phyloP scores from a whole-genome alignment of 192 early-diverging fungal genomes.

The Gaertneriomyces sp. region DNA sequence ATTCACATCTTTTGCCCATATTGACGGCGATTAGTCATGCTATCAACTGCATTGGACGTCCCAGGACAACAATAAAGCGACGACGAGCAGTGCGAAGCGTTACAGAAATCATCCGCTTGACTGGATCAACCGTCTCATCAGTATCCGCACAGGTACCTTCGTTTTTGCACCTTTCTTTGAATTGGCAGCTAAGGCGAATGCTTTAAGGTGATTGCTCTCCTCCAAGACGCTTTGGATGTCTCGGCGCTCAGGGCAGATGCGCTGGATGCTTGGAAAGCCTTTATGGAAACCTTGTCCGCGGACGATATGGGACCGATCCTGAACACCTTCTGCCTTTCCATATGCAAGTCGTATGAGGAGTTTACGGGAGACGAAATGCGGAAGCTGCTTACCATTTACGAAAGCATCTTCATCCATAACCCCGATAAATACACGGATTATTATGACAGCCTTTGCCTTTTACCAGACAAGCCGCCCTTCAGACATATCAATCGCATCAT shows the following conservation, averaged over 20 bases:
- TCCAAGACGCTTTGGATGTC: constrained; percentile 41
- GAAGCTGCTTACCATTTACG: constrained; percentile 30
- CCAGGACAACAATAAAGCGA: constrained; percentile 5
- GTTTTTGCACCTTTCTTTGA: background rate
- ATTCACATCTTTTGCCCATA: constrained; percentile 34
- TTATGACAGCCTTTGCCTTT: constrained; percentile 21
- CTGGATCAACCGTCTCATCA: constrained; percentile 25
- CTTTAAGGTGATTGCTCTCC: constrained; percentile 36
- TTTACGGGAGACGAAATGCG: constrained; percentile 16
- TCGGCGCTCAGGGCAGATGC: constrained; percentile 16
- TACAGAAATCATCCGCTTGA: constrained; percentile 31
- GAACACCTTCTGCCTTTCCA: constrained; percentile 27
- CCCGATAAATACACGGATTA: constrained; percentile 4
- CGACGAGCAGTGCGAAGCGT: constrained; percentile 29
- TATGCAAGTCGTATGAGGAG: constrained; percentile 21
- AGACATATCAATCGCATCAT: constrained; percentile 18
- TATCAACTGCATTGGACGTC: constrained; percentile 19
- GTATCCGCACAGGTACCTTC: constrained; percentile 34
- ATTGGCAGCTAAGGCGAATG: constrained; percentile 1
- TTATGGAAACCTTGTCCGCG: constrained; percentile 29
- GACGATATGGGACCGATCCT: constrained; percentile 29
- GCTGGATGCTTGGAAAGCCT: constrained; percentile 35
- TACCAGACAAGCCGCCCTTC: constrained; percentile 29
- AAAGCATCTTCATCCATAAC: constrained; percentile 31
- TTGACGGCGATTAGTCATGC: constrained; percentile 34